Percentiles rank a stretch among this genome's conserved stretches.
Conservation (phyloP, 257 asterid genomes). For the Capsicum chinense region DNA sequence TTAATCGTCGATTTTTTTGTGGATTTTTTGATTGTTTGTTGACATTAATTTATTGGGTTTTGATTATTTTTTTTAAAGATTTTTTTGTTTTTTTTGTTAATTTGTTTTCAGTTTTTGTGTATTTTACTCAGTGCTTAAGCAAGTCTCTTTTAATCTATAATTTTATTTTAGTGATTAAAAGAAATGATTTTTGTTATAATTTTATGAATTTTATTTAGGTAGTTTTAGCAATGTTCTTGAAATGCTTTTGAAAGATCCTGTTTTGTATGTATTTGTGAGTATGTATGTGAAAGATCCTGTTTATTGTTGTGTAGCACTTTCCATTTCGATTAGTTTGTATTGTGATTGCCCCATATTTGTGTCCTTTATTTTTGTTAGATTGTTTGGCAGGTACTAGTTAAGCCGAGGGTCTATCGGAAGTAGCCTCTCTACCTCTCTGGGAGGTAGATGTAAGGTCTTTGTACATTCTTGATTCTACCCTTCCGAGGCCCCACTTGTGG, state of each 20-base stretch:
- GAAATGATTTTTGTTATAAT: background rate
- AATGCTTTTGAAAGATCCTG: background rate
- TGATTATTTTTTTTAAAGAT: background rate
- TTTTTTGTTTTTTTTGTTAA: background rate
- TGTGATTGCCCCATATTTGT: too few species aligned
- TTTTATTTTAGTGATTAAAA: background rate
- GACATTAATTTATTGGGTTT: background rate
- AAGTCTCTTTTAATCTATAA: background rate
- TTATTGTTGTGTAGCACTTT: too few species aligned
- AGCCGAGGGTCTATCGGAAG: too few species aligned
- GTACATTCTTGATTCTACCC: too few species aligned
- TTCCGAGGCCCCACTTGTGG: too few species aligned
- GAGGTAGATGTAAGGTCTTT: too few species aligned
- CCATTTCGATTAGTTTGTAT: too few species aligned
- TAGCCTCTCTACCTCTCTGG: too few species aligned
- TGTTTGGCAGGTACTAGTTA: too few species aligned
- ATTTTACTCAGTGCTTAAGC: slow-evolving; percentile 27
- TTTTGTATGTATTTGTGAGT: background rate
- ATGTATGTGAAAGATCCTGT: background rate
- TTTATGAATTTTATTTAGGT: slow-evolving; percentile 17
- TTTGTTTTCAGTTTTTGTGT: background rate
- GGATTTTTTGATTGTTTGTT: background rate
- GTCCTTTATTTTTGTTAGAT: too few species aligned
- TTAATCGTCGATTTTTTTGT: background rate
- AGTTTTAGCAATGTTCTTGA: background rate